Conservation (phyloP, 495 filamentous ascomycete species). For the Xylaria cubensis region DNA sequence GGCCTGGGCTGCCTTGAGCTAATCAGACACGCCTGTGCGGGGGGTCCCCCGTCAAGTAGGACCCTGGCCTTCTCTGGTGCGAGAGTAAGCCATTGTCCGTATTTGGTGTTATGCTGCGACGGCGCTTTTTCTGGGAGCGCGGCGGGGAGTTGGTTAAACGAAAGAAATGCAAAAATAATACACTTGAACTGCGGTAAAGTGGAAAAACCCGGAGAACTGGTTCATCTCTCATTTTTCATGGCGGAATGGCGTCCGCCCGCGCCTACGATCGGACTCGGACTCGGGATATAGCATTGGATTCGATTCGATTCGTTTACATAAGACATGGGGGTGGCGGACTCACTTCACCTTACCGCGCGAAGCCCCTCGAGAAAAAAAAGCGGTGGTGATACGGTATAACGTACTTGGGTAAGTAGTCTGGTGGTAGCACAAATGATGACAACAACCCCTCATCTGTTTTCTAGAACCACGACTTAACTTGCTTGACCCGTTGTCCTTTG, state of each 20-base stretch:
- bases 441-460: neutral
- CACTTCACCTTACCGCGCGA: neutral
- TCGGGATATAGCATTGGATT: no score
- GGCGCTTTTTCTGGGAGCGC: neutral
- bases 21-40: neutral
- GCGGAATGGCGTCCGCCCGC: slow-evolving; percentile 6
- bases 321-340: neutral
- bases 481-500: neutral
- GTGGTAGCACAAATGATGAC: slow-evolving; percentile 7
- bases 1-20: neutral
- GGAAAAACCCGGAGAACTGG: neutral
- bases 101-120: slow-evolving; percentile 15
- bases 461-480: neutral
- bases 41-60: neutral
- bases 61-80: slow-evolving; percentile 6
- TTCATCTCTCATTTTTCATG: neutral
- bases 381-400: neutral
- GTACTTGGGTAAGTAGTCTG: neutral
- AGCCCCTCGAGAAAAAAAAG: neutral
- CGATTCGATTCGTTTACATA: no score
- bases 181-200: neutral
- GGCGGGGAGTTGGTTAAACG: no score
- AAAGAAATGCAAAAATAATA: neutral
- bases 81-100: slow-evolving; percentile 13
- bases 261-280: neutral